Evolutionary conservation across 208 protist genomes (phyloP).

Genomic region (Naegleria lovaniensis): DNA sequence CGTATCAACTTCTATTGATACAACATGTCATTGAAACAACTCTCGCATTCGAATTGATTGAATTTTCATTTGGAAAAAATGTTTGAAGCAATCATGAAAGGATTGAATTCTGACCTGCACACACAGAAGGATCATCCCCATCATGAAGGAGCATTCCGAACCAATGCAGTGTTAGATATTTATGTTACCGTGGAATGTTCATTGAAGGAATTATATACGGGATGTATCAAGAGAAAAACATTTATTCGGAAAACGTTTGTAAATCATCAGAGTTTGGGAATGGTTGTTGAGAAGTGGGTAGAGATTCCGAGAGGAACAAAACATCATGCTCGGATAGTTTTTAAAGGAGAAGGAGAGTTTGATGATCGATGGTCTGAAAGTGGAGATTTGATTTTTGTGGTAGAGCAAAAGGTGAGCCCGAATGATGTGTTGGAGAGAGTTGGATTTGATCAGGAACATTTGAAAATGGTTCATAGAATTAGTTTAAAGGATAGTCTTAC

Average conservation of each 20-base stretch:
- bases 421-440: background rate
- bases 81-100: no score
- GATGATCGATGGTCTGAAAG: background rate
- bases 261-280: background rate
- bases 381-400: background rate
- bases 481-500: background rate
- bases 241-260: background rate
- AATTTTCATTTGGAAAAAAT: no score
- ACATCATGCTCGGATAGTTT: background rate
- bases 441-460: background rate
- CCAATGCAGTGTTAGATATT: background rate
- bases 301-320: background rate
- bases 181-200: background rate
- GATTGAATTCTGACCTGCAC: no score
- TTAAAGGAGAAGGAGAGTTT: background rate
- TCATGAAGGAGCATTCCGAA: background rate
- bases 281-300: background rate
- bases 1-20: no score
- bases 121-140: no score
- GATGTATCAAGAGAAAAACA: background rate
- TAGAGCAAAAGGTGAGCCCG: background rate
- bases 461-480: background rate
- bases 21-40: no score
- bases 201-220: background rate
- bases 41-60: no score